These are phyloP conservation scores for Elaeis oleifera DNA, from an alignment of 202 grass and related monocot genomes.

Conservation along the genomic window DNA sequence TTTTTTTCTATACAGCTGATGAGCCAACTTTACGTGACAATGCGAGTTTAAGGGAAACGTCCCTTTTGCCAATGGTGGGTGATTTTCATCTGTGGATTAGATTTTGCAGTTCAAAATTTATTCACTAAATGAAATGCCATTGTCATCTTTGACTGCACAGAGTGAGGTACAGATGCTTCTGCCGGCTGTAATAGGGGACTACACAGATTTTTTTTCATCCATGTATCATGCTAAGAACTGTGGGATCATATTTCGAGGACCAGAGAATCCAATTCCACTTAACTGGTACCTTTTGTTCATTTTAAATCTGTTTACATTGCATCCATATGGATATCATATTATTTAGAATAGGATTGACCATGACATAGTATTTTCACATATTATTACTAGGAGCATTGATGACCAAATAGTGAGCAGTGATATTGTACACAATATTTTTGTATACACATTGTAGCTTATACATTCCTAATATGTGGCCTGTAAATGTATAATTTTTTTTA, in stretches of 20 bases:
- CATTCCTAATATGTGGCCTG: too few species aligned
- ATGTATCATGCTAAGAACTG: conserved; percentile 94
- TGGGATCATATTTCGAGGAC: conserved; percentile 79
- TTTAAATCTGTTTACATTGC: not conserved
- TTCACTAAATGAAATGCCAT: not conserved
- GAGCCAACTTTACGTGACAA: conserved; percentile 74
- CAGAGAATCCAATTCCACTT: conserved; percentile 61
- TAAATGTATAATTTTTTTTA: too few species aligned
- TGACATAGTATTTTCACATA: too few species aligned
- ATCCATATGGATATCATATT: not conserved
- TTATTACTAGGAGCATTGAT: too few species aligned
- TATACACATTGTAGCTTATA: too few species aligned
- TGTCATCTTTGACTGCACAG: conserved; percentile 32
- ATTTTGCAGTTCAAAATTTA: conserved; percentile 1
- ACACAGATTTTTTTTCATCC: conserved; percentile 94
- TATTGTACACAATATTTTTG: too few species aligned
- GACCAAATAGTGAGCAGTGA: too few species aligned
- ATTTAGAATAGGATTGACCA: too few species aligned
- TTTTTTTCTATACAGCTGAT: conserved; percentile 40
- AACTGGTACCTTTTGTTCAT: conserved; percentile 54
- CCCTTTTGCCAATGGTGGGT: conserved; percentile 69
- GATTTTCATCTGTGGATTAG: not conserved
- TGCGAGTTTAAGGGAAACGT: conserved; percentile 56
- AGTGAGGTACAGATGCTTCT: conserved; percentile 78
- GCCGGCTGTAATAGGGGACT: conserved; percentile 74